Base-by-base conservation (phyloP, 176 grass and related monocot species). In the Avena sativa region DNA sequence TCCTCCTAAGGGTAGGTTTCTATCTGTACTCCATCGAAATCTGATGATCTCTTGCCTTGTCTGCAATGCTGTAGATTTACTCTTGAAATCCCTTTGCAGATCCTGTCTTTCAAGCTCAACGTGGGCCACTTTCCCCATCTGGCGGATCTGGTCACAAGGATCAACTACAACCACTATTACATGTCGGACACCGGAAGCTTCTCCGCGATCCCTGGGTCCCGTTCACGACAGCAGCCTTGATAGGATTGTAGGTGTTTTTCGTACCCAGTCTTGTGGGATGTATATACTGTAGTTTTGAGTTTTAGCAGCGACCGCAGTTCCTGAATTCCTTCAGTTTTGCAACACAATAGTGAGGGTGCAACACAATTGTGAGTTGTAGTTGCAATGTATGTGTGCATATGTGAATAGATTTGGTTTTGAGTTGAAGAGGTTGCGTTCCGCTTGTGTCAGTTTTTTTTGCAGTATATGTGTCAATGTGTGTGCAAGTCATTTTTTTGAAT, bases 91-190 rank as follows among this genome's bases (percentile, higher is more conserved):
- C 26, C 32, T 48, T 5, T 85, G 71, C 87, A 98, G 96, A 98
- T 98, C 69, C 83, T 98, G 20, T 98, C 96, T 47, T 96, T 98
- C 86, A 98, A 96, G 87, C 93, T 98, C 23, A 94, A 92, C 30
- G 92, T 98, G 20, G 93, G 96, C n/a, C 96, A 96, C 77, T 98
- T 98, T 34, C 91, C 93, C n/a, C 92, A 96, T 86, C 88, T 98
- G 11, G 93, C 88, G 12, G 97, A 98, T 89, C 89, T 98, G 62
- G 97, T 98, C 64, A 96, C 94, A 12, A 92, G 92, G 71, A 98
- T 98, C 76, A 98, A 98, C 21, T 96, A 98, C 73, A 96, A 98
- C 67, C 91, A 91, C 83, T 96, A 91, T 71, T 98, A 96, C 92
- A 96, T 96, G 85, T 98, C 92, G 1, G 92, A 91, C 74, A 94